Evolutionary conservation across 495 filamentous ascomycete species (phyloP), one percentile per base, ranked within the genome.

Genomic region (Xylaria bambusicola): DNA sequence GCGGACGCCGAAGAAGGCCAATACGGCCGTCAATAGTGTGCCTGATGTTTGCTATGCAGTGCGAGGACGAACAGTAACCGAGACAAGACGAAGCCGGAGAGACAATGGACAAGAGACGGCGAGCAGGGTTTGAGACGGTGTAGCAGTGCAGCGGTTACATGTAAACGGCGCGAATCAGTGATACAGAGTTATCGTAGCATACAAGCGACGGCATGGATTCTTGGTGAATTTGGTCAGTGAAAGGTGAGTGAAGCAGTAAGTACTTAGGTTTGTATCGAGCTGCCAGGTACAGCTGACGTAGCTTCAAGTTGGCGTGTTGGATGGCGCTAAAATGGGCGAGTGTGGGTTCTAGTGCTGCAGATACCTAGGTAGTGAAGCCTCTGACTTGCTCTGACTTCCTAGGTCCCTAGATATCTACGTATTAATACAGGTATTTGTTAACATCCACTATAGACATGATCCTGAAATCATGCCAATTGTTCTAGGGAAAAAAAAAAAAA

Each of bases 1-100:
- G 80, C 86, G 84, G 79, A 78, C 77, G 74, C 77, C 62, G 69
- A 67, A 55, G 58, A 61, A 29, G 52, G 44, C 42, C 41, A 36
- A 61, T 49, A 42, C 36, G 31, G 35, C 35, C 52, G 49, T 27
- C 41, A 41, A 53, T 52, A 18, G 15, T 21, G 46, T 31, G 17
- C 6, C 35, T 49, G 18, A 18, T 50, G n/a, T 45, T 33, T 7
- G 27, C 38, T 41, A 45, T n/a, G 48, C 38, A 33, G 15, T 38
- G 47, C 57, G 58, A 20, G 35, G 26, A 53, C n/a, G 55, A 57
- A 51, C 17, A 46, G 17, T 9, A 5, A 33, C 5, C 29, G 4
- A 53, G 9, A 31, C 18, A 40, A 47, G 18, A 61, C 57, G 42
- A 33, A 38, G 7, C 7, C 36, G 15, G 36, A 38, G 50, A 27